Evolutionary conservation across 192 early-diverging fungal species (phyloP).

Genomic region (Allomyces javanicus): DNA sequence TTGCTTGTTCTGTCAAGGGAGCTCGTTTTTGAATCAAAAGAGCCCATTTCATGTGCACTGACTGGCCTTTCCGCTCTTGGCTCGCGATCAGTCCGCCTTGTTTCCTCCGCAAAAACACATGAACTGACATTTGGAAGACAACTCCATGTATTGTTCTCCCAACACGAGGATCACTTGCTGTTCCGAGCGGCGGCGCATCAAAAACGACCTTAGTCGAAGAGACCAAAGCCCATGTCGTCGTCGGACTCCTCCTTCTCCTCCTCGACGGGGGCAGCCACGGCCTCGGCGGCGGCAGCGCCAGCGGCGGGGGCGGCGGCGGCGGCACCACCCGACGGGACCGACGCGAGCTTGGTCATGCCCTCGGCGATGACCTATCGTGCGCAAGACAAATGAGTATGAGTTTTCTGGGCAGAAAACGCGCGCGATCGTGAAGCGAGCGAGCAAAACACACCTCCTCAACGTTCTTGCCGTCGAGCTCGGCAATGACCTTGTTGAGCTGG

Average conservation of each 20-base stretch:
- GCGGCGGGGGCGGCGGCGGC: conserved; percentile 44
- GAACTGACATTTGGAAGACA: no score
- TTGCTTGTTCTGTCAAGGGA: no score
- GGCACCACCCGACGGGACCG: conserved; percentile 83
- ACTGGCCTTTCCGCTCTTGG: no score
- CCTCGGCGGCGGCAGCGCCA: conserved; percentile 43
- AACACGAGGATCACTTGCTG: no score
- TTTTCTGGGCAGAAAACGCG: background rate
- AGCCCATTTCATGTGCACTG: no score
- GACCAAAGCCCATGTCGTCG: conserved; percentile 94
- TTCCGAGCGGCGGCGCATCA: background rate
- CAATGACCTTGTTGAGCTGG: conserved; percentile 54
- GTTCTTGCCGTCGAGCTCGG: conserved; percentile 73
- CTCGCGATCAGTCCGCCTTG: no score
- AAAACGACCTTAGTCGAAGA: conserved; percentile 65
- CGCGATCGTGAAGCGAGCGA: background rate
- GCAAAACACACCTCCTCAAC: conserved; percentile 44
- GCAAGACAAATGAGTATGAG: conserved; percentile 2
- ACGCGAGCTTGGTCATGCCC: conserved; percentile 77
- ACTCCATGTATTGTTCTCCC: no score
- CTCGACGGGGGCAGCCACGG: conserved; percentile 28
- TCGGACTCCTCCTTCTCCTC: conserved; percentile 76
- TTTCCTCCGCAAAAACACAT: no score
- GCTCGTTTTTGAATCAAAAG: no score
- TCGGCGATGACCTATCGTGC: conserved; percentile 59